Conservation (phyloP, 2,329 filamentous ascomycete genomes). For the Lasiodiplodia hormozganensis region DNA sequence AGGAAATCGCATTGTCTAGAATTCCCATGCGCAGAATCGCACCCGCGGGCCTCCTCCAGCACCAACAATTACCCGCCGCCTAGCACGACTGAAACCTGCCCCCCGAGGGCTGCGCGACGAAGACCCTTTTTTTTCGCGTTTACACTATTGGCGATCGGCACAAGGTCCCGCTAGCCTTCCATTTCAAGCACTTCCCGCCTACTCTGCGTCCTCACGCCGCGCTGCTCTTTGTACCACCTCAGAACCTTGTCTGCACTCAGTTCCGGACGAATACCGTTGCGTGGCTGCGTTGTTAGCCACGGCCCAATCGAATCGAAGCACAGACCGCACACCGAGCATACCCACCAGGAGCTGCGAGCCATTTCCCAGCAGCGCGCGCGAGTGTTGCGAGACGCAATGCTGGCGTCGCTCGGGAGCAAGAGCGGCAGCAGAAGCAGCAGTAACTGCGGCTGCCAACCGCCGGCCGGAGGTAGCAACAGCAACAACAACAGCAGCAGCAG, state of each 20-base stretch:
- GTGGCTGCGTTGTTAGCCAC: background rate
- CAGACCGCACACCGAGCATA: background rate
- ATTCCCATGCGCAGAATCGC: conserved; percentile 18
- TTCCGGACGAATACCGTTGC: background rate
- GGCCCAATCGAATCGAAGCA: background rate
- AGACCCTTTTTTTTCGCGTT: background rate
- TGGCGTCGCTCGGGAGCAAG: conserved; percentile 12
- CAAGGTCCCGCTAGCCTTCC: background rate
- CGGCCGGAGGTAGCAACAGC: background rate
- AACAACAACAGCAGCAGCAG: background rate
- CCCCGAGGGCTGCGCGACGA: background rate
- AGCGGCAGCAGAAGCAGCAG: background rate
- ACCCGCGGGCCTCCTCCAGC: background rate
- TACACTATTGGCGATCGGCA: background rate
- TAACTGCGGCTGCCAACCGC: background rate
- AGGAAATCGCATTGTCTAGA: conserved; percentile 17
- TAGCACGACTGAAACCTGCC: background rate
- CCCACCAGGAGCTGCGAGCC: background rate
- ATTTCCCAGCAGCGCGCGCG: background rate
- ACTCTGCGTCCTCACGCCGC: background rate
- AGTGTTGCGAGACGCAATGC: conserved; percentile 11
- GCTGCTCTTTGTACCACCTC: conserved; percentile 5
- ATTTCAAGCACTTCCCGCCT: background rate
- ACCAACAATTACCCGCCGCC: background rate
- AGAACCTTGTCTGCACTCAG: background rate